phyloP scores from a whole-genome alignment of 139 green algal genomes.

The Picochlorum sp. region DNA sequence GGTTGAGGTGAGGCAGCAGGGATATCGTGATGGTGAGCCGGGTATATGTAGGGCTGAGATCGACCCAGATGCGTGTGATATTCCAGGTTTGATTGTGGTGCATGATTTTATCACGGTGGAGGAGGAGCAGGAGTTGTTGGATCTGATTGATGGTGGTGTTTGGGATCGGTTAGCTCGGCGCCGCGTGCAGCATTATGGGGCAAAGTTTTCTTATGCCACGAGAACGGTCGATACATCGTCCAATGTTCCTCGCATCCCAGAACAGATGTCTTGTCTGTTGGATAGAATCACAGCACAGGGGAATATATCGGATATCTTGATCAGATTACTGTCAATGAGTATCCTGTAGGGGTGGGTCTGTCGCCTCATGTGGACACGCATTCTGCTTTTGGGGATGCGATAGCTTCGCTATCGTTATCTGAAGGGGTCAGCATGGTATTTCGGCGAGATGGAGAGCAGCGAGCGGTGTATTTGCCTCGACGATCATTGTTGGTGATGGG shows the following conservation, averaged over 20 bases:
- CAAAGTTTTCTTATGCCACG: constrained; percentile 59
- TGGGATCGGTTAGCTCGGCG: constrained; percentile 66
- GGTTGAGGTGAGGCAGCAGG: too few relatives aligned
- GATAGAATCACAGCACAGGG: constrained; percentile 15
- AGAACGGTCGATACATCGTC: constrained; percentile 7
- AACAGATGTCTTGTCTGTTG: neutral
- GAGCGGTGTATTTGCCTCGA: constrained; percentile 60
- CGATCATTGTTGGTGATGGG: constrained; percentile 79
- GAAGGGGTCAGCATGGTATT: constrained; percentile 79
- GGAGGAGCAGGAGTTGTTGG: constrained; percentile 56
- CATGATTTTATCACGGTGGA: constrained; percentile 46
- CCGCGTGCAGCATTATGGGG: constrained; percentile 82
- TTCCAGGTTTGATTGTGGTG: constrained; percentile 57
- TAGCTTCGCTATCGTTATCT: constrained; percentile 76
- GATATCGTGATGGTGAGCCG: neutral
- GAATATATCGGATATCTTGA: constrained; percentile 24
- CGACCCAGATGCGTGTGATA: constrained; percentile 20
- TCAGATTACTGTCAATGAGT: constrained; percentile 94
- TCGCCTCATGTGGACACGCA: constrained; percentile 92
- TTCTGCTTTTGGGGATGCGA: constrained; percentile 76
- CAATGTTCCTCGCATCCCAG: constrained; percentile 7
- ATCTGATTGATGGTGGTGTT: constrained; percentile 22
- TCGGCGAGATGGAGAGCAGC: constrained; percentile 19
- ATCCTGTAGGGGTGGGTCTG: constrained; percentile 79
- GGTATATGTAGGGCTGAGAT: constrained; percentile 5